phyloP scores from a whole-genome alignment of 2,329 filamentous ascomycete genomes.

The Trematosphaeria pertusa region DNA sequence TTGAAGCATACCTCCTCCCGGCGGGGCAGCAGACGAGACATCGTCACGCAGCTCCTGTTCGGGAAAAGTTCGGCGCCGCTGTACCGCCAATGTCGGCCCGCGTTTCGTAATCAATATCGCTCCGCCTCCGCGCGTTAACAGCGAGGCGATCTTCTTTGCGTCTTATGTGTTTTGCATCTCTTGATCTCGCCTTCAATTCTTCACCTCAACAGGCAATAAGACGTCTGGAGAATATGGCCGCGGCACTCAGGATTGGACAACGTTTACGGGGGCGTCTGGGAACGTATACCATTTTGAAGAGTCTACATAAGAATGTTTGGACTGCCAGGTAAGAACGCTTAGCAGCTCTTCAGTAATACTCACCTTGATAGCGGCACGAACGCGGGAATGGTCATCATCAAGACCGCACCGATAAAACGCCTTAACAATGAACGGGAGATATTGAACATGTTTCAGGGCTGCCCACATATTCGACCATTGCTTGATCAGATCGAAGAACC shows the following conservation, averaged over 20 bases:
- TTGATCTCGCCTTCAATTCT: conserved; percentile 1
- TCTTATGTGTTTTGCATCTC: not conserved
- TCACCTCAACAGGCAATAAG: conserved; percentile 5
- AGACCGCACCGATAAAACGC: conserved; percentile 20
- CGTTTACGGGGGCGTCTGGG: conserved; percentile 7
- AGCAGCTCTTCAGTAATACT: conserved; percentile 7
- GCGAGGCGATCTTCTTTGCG: not conserved
- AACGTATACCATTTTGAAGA: conserved; percentile 13
- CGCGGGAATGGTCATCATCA: conserved; percentile 24
- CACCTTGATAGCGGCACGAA: conserved; percentile 9
- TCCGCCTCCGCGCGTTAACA: not conserved
- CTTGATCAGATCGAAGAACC: conserved; percentile 27
- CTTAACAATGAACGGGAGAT: conserved; percentile 26
- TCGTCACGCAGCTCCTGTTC: too few species aligned
- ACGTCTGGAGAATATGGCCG: conserved; percentile 6
- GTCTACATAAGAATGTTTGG: conserved; percentile 14
- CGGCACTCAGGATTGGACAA: conserved; percentile 9
- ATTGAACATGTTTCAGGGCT: conserved; percentile 19
- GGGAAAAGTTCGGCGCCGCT: too few species aligned
- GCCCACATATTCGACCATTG: conserved; percentile 21
- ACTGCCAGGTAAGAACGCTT: conserved; percentile 9
- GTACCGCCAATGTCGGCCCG: too few species aligned
- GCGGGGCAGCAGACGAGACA: too few species aligned
- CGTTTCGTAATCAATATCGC: too few species aligned
- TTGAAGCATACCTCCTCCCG: too few species aligned